Evolutionary conservation across 768 basidiomycete genomes (phyloP).

Genomic region (Lactifluus subvellereus): DNA sequence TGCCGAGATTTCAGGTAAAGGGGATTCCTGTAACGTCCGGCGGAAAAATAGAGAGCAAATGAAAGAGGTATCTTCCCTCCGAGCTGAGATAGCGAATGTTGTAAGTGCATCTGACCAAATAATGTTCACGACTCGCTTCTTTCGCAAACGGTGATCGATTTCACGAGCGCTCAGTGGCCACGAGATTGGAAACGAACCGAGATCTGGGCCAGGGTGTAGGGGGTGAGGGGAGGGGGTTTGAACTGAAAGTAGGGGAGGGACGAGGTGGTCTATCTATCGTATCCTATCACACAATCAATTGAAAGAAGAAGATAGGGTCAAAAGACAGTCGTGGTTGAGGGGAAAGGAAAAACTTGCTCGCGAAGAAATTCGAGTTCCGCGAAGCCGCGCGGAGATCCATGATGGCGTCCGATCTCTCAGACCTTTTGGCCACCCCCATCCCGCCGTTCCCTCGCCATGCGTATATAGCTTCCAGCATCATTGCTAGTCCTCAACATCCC

Average conservation of each 20-base stretch:
- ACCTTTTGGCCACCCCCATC: slow-evolving; percentile 17
- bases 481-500: slow-evolving; percentile 15
- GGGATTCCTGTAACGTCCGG: slow-evolving; percentile 10
- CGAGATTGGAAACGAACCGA: slow-evolving; percentile 4
- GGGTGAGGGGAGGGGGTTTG: background rate
- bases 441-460: slow-evolving; percentile 23
- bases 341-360: background rate
- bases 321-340: no score
- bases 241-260: background rate
- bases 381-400: slow-evolving; percentile 23
- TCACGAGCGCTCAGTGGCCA: slow-evolving; percentile 4
- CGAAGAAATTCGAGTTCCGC: slow-evolving; percentile 13
- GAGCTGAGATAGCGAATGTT: slow-evolving; percentile 11
- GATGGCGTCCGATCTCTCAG: slow-evolving; percentile 24
- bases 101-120: slow-evolving; percentile 15
- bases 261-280: background rate
- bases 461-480: slow-evolving; percentile 24
- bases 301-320: background rate
- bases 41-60: slow-evolving; percentile 16
- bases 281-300: no score
- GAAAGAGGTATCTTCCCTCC: slow-evolving; percentile 20
- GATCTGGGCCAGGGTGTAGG: slow-evolving; percentile 12
- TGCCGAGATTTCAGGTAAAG: slow-evolving; percentile 5
- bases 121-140: slow-evolving; percentile 10
- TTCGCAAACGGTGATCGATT: slow-evolving; percentile 19